Base-by-base conservation (phyloP, 768 basidiomycete species). In the Hericium alpestre region DNA sequence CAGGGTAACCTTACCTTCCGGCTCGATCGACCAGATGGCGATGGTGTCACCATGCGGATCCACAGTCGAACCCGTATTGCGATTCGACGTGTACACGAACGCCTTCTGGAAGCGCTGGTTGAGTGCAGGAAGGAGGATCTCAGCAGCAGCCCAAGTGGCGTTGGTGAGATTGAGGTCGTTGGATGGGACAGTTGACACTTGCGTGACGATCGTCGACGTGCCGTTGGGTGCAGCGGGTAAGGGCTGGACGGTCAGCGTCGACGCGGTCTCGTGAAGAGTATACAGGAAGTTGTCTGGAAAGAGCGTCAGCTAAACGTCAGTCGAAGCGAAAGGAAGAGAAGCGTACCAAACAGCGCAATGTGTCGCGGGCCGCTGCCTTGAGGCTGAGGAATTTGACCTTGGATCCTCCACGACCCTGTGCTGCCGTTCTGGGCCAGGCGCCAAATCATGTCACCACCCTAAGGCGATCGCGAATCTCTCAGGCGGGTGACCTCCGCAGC, bases 371-470 rank as follows among this genome's bases (percentile, higher is more conserved):
- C 86, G 54, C 82, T 82, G n/a, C 82, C 84, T 18, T 66, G 61
- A 3, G 82, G 80, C 54, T 82, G 81, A 46, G 75, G 72, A 50
- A 88, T 86, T 39, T 74, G 72, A 1, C 86, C 84, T 51, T 81
- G 79, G 48, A 87, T 78, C 40, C 64, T 68, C 69, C 74, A 87
- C 2, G 71, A 65, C 0, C 78, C 77, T 0, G 77, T 67, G 7
- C 67, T 59, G 0, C 71, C 70, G 51, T 76, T 67, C 48, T 75
- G 69, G 43, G 72, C 74, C 2, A 87, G 71, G 40, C 86, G 73
- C 84, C 86, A 89, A 56, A 87, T 79, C 57, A 74, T 83, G 68
- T 88, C 86, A 1, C 68, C 78, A 25, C 86, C 86, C 84, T 86
- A 55, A 20, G 10, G 4, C 58, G 13, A 10, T 18, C 32, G 32